Evolutionary conservation across 2,329 filamentous ascomycete species (phyloP).

Genomic region (Fusarium haematococcum): DNA sequence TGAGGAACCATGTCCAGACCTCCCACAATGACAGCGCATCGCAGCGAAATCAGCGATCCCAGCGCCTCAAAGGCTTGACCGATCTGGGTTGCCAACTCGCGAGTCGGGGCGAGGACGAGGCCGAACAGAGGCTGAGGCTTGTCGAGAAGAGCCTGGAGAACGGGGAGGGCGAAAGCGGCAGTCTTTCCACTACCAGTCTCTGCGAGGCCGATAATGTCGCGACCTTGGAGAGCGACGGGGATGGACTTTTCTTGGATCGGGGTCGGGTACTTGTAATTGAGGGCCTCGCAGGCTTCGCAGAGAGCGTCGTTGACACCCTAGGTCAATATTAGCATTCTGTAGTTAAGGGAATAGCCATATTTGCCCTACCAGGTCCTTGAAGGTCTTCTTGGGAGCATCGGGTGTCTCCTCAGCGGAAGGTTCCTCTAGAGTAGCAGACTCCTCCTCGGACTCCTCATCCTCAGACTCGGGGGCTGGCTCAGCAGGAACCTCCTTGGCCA

Average conservation of each 20-base stretch:
- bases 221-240: conserved; percentile 79
- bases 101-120: conserved; percentile 91
- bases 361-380: conserved; percentile 69
- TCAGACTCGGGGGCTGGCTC: conserved; percentile 28
- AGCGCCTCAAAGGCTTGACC: conserved; percentile 88
- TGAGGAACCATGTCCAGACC: conserved; percentile 97
- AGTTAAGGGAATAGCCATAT: background rate
- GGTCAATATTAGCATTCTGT: conserved; percentile 20
- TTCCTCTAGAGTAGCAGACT: conserved; percentile 51
- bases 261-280: conserved; percentile 88
- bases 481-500: conserved; percentile 17
- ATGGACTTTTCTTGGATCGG: conserved; percentile 91
- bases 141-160: conserved; percentile 89
- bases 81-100: conserved; percentile 94
- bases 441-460: conserved; percentile 44
- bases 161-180: conserved; percentile 92
- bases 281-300: conserved; percentile 85
- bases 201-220: conserved; percentile 92
- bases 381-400: conserved; percentile 70
- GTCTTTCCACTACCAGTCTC: conserved; percentile 98
- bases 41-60: conserved; percentile 87
- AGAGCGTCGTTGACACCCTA: conserved; percentile 86
- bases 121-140: conserved; percentile 88
- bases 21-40: conserved; percentile 87
- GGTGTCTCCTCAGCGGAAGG: conserved; percentile 48